Evolutionary conservation across 768 basidiomycete genomes (phyloP).

Genomic region (Leucosporidium creatinivorum): DNA sequence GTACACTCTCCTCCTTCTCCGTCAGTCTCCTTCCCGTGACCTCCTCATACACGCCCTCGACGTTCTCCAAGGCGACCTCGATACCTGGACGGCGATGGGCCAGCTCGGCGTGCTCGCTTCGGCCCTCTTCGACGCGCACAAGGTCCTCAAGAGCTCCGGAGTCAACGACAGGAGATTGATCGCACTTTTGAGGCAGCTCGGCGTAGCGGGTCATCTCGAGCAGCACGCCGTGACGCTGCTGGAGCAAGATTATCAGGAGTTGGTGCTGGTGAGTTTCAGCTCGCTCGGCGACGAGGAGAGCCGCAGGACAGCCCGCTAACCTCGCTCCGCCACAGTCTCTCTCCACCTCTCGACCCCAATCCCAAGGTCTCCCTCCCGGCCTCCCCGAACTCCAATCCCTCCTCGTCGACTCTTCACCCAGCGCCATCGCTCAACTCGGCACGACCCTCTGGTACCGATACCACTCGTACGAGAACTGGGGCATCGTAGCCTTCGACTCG

Average conservation of each 20-base stretch:
- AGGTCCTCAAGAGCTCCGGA: background rate
- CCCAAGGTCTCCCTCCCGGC: background rate
- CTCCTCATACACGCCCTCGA: slow-evolving; percentile 18
- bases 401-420: slow-evolving; percentile 8
- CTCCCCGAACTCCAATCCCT: slow-evolving; percentile 22
- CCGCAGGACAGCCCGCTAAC: background rate
- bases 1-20: slow-evolving; percentile 17
- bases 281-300: background rate
- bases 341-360: background rate
- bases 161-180: slow-evolving; percentile 4
- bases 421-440: slow-evolving; percentile 13
- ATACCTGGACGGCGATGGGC: slow-evolving; percentile 15
- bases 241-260: background rate
- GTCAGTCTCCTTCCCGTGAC: background rate
- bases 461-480: background rate
- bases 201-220: background rate
- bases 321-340: background rate
- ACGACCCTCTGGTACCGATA: slow-evolving; percentile 5
- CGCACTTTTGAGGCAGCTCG: background rate
- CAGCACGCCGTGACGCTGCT: background rate
- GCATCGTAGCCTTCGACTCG: slow-evolving; percentile 7
- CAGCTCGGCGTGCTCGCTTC: slow-evolving; percentile 1
- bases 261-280: background rate
- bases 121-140: background rate
- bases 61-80: slow-evolving; percentile 6